Evolutionary conservation across 78 protist species (phyloP).

Genomic region (Dictyostelium citrinum): DNA sequence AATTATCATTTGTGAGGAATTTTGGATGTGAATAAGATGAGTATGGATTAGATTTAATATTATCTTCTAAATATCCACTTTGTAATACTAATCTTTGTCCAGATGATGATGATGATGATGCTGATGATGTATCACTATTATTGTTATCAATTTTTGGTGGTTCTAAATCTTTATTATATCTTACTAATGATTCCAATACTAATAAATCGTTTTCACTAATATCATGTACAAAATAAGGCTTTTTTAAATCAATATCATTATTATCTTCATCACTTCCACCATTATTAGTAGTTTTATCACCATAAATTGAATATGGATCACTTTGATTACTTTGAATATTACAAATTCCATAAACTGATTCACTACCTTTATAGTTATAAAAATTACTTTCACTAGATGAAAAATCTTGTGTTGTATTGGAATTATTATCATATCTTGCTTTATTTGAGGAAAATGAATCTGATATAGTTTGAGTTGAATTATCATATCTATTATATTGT

Average conservation of each 20-base stretch:
- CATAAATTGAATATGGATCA: not conserved
- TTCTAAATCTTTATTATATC: not conserved
- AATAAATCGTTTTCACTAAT: conserved; percentile 7
- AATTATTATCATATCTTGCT: not conserved
- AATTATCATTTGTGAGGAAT: not conserved
- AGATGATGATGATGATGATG: not conserved
- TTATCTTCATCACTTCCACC: not conserved
- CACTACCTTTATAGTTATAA: not conserved
- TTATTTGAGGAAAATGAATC: not conserved
- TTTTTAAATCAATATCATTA: not conserved
- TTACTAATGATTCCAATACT: not conserved
- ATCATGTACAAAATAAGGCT: not conserved
- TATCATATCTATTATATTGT: not conserved
- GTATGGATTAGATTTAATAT: conserved; percentile 16
- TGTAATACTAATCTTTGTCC: not conserved
- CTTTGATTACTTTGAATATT: not conserved
- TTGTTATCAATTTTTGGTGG: not conserved
- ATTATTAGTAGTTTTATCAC: not conserved
- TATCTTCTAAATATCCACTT: not conserved
- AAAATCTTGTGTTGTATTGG: not conserved
- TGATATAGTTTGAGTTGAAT: not conserved
- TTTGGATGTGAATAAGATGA: conserved; percentile 33
- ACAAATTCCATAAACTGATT: not conserved
- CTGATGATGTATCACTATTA: not conserved
- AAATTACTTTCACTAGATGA: not conserved